Conservation (phyloP, 352 stramenopile species). For the Stramenopiles sp. region DNA sequence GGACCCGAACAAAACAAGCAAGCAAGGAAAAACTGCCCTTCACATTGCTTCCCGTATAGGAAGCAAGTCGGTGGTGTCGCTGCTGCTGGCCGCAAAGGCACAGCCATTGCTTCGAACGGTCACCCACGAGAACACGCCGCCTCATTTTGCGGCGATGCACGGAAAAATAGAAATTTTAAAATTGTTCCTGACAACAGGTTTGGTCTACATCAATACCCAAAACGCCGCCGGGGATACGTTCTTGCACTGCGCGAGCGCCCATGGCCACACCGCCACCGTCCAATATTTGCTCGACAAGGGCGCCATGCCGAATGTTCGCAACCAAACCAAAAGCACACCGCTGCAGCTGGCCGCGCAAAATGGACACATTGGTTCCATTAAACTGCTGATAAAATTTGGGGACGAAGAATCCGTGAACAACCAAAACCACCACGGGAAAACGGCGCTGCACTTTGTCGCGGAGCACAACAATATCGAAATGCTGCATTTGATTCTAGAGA, state of each 20-base stretch:
- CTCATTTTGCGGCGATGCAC: not conserved
- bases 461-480: not conserved
- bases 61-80: too few relatives aligned
- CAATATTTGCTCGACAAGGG: conserved; percentile 23
- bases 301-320: conserved; percentile 11
- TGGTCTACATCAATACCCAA: not conserved
- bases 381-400: conserved; percentile 17
- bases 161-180: not conserved
- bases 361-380: conserved; percentile 22
- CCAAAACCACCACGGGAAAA: not conserved
- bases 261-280: conserved; percentile 20
- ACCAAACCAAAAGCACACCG: conserved; percentile 20
- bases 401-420: conserved; percentile 10
- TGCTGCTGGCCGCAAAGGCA: too few relatives aligned
- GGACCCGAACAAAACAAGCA: too few relatives aligned
- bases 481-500: not conserved
- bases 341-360: conserved; percentile 23
- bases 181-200: not conserved
- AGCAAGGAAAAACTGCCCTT: too few relatives aligned
- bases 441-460: not conserved
- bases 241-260: conserved; percentile 21
- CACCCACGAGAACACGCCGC: not conserved
- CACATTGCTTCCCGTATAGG: too few relatives aligned
- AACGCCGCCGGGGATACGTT: conserved; percentile 13
- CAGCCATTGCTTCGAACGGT: too few relatives aligned